These are phyloP conservation scores for Mycena vitilis DNA, from an alignment of 768 basidiomycete species.

Conservation along the genomic window DNA sequence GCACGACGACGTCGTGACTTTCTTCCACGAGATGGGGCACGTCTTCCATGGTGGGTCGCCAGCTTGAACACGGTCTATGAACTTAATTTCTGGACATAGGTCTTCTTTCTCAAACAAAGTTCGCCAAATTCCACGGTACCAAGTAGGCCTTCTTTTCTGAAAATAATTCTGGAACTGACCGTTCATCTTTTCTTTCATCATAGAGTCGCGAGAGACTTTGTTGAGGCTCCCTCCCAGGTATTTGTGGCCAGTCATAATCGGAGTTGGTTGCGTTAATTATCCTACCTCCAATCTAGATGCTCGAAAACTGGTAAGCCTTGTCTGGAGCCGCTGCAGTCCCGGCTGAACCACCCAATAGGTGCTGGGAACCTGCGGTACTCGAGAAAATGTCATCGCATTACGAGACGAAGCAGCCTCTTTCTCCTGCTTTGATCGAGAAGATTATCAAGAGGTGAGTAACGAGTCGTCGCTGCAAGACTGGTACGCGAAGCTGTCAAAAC, in stretches of 20 bases:
- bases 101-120: conserved; percentile 76
- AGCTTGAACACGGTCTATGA: too few species aligned
- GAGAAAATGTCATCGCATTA: conserved; percentile 85
- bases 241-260: background rate
- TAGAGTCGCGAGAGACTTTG: conserved; percentile 82
- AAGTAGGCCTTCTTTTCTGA: conserved; percentile 47
- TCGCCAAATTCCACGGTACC: conserved; percentile 85
- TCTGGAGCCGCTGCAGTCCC: too few species aligned
- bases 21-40: conserved; percentile 93
- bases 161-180: background rate
- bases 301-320: conserved; percentile 81
- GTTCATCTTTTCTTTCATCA: background rate
- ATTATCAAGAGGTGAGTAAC: conserved; percentile 75
- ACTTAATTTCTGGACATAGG: background rate
- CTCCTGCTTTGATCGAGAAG: conserved; percentile 79
- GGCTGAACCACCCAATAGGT: conserved; percentile 51
- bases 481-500: too few species aligned
- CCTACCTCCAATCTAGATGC: conserved; percentile 62
- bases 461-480: too few species aligned
- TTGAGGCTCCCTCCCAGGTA: conserved; percentile 74
- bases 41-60: conserved; percentile 62
- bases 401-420: conserved; percentile 76
- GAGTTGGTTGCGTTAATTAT: background rate
- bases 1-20: conserved; percentile 90
- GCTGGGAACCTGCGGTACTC: conserved; percentile 85